Conservation (phyloP, 1,284 basidiomycete genomes). For the Pseudozyma hubeiensis region DNA sequence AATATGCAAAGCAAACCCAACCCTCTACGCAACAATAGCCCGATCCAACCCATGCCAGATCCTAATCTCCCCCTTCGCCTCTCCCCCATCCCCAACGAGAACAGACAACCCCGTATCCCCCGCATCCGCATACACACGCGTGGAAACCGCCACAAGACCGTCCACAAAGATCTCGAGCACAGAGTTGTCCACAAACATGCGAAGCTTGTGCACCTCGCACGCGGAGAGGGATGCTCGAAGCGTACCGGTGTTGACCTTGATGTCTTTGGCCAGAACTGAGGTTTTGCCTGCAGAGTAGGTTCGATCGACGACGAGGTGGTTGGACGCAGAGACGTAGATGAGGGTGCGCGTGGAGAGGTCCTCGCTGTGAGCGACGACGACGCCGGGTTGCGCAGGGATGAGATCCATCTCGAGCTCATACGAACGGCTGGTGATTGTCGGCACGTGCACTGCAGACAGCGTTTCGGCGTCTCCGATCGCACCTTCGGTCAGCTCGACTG, state of each 20-base stretch:
- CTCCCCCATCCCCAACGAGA: slow-evolving; percentile 1
- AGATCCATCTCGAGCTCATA: slow-evolving; percentile 38
- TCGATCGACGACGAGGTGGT: slow-evolving; percentile 44
- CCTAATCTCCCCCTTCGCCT: not conserved
- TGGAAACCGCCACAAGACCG: slow-evolving; percentile 46
- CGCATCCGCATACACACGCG: slow-evolving; percentile 51
- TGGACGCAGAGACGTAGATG: slow-evolving; percentile 20
- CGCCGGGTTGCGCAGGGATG: slow-evolving; percentile 11
- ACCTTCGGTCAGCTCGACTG: slow-evolving; percentile 5
- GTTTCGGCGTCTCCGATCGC: not conserved
- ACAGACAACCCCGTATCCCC: slow-evolving; percentile 26
- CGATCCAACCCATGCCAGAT: slow-evolving; percentile 37
- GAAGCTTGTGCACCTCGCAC: slow-evolving; percentile 15
- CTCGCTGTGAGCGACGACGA: slow-evolving; percentile 37
- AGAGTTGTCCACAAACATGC: slow-evolving; percentile 55
- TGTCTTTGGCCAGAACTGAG: slow-evolving; percentile 15
- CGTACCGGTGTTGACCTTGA: slow-evolving; percentile 42
- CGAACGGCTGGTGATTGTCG: slow-evolving; percentile 17
- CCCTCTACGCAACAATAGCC: slow-evolving; percentile 16
- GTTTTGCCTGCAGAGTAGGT: slow-evolving; percentile 22
- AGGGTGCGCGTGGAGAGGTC: slow-evolving; percentile 33
- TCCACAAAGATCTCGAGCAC: slow-evolving; percentile 59
- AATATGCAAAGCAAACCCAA: not conserved
- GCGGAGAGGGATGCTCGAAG: slow-evolving; percentile 17
- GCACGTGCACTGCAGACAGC: slow-evolving; percentile 8